These are phyloP conservation scores for Nyssa sinensis DNA, from an alignment of 148 eudicot genomes.

Conservation along the genomic window DNA sequence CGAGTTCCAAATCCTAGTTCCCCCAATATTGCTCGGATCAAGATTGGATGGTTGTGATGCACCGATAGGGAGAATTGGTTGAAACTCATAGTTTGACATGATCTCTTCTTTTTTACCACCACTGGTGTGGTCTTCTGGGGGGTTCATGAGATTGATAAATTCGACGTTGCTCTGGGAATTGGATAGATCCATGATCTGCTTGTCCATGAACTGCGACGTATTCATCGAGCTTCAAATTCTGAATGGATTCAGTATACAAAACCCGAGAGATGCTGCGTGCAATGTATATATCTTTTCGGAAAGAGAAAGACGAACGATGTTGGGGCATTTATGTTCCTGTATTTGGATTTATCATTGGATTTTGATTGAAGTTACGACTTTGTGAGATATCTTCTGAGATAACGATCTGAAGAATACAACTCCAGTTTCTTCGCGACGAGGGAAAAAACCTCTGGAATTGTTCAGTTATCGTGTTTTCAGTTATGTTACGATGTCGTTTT, in stretches of 20 bases:
- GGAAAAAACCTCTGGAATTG: too few species aligned
- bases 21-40: conserved; percentile 22
- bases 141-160: conserved; percentile 70
- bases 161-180: conserved; percentile 53
- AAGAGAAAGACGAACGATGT: too few species aligned
- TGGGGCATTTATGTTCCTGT: too few species aligned
- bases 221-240: conserved; percentile 45
- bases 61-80: conserved; percentile 58
- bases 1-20: conserved; percentile 62
- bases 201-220: conserved; percentile 86
- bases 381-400: too few species aligned
- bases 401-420: too few species aligned
- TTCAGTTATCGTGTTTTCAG: too few species aligned
- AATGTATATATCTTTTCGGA: too few species aligned
- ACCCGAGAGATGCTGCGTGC: neutral
- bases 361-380: too few species aligned
- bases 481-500: too few species aligned
- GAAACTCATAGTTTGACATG: conserved; percentile 78
- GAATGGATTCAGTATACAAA: neutral
- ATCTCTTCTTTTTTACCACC: conserved; percentile 54
- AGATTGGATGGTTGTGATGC: conserved; percentile 24
- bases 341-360: too few species aligned
- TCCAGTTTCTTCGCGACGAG: too few species aligned
- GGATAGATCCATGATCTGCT: conserved; percentile 95
- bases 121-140: conserved; percentile 37